phyloP scores from a whole-genome alignment of 768 basidiomycete species.

The Dacryopinax spathularia region DNA sequence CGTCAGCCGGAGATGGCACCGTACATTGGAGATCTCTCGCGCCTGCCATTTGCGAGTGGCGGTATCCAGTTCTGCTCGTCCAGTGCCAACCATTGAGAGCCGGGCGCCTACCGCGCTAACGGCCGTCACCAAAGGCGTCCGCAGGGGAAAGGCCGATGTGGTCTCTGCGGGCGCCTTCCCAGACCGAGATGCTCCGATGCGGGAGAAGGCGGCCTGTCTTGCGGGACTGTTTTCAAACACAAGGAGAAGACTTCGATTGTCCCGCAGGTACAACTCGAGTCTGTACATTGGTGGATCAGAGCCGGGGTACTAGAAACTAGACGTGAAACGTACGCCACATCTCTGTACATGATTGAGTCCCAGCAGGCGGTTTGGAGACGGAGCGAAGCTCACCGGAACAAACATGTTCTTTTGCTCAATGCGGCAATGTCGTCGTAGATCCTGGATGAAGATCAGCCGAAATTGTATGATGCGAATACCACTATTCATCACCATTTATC shows the following conservation, averaged over 20 bases:
- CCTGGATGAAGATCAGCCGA: conserved; percentile 32
- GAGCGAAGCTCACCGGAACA: conserved; percentile 41
- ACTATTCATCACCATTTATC: conserved; percentile 52
- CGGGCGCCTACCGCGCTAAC: conserved; percentile 28
- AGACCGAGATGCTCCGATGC: conserved; percentile 11
- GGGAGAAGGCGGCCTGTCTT: conserved; percentile 29
- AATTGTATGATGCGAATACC: background rate
- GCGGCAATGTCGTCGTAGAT: conserved; percentile 61
- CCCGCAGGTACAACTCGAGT: conserved; percentile 83
- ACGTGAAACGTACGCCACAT: conserved; percentile 56
- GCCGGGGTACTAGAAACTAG: background rate
- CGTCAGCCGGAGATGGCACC: conserved; percentile 14
- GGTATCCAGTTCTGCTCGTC: conserved; percentile 45
- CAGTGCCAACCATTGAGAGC: background rate
- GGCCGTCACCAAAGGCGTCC: conserved; percentile 41
- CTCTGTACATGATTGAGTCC: conserved; percentile 22
- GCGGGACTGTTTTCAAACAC: conserved; percentile 62
- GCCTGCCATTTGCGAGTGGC: conserved; percentile 79
- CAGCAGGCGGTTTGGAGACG: background rate
- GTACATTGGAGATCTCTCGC: conserved; percentile 80
- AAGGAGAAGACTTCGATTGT: conserved; percentile 72
- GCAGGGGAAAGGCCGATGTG: conserved; percentile 24
- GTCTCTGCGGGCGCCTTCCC: conserved; percentile 25
- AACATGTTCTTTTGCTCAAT: conserved; percentile 66
- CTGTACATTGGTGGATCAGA: conserved; percentile 27